These are phyloP conservation scores for Tricholoma bakamatsutake DNA, from an alignment of 768 basidiomycete species.

Conservation along the genomic window DNA sequence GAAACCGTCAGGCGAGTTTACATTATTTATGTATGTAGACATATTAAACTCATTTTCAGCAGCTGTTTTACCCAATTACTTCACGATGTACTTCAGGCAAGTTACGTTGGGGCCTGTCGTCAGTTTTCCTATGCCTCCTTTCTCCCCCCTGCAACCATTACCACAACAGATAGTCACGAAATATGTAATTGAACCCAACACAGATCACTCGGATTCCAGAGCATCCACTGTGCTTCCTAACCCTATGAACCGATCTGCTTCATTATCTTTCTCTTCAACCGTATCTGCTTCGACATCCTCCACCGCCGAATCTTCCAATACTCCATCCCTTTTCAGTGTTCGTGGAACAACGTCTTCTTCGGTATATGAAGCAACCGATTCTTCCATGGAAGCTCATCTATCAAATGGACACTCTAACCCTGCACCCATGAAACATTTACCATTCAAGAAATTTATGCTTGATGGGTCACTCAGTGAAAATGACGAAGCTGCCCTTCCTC, in stretches of 20 bases:
- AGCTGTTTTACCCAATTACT: constrained; percentile 66
- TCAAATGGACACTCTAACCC: constrained; percentile 2
- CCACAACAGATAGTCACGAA: constrained; percentile 38
- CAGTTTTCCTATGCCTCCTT: constrained; percentile 63
- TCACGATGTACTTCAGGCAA: constrained; percentile 66
- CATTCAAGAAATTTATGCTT: constrained; percentile 36
- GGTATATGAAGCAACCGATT: constrained; percentile 18
- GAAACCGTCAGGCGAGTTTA: constrained; percentile 54
- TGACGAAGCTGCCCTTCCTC: constrained; percentile 28
- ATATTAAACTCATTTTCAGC: constrained; percentile 1
- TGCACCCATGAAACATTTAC: constrained; percentile 14
- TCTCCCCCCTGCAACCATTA: constrained; percentile 56
- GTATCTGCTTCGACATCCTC: constrained; percentile 35
- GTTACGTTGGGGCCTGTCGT: constrained; percentile 56
- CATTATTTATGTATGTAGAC: not conserved
- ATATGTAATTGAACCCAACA: constrained; percentile 30
- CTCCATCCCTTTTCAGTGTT: constrained; percentile 19
- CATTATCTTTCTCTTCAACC: constrained; percentile 49
- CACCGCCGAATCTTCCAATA: constrained; percentile 18
- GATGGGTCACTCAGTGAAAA: constrained; percentile 42
- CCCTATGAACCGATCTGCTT: constrained; percentile 33
- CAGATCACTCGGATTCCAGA: constrained; percentile 29
- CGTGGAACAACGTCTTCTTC: constrained; percentile 27
- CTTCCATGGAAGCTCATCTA: constrained; percentile 10
- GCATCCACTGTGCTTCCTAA: constrained; percentile 32